phyloP scores from a whole-genome alignment of 139 green algal genomes.

The Tetraselmis chui region DNA sequence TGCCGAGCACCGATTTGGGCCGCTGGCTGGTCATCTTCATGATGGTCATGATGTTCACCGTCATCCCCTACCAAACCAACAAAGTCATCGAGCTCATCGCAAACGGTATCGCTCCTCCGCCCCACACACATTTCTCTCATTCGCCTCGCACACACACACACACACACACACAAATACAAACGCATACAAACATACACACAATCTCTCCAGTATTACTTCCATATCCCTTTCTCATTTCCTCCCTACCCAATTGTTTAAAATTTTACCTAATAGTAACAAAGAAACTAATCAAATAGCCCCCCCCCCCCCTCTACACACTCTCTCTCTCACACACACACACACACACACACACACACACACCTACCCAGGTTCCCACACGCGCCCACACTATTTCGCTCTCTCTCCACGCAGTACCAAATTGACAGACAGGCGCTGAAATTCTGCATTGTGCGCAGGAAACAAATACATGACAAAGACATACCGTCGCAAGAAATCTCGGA shows the following conservation, averaged over 20 bases:
- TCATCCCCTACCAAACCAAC: conserved; percentile 11
- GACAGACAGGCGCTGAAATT: not conserved
- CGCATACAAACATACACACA: no score
- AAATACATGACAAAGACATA: not conserved
- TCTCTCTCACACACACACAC: not conserved
- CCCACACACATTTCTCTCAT: not conserved
- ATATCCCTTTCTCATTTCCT: no score
- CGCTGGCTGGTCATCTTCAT: conserved; percentile 7
- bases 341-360: no score
- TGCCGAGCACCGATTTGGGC: not conserved
- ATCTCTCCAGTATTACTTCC: no score
- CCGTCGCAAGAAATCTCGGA: not conserved
- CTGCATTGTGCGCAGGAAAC: not conserved
- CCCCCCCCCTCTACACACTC: not conserved
- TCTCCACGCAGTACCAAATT: no score
- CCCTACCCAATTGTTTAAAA: no score
- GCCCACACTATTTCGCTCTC: no score
- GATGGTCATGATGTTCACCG: not conserved
- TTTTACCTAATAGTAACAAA: no score
- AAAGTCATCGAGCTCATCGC: conserved; percentile 9
- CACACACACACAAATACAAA: no score
- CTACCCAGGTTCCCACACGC: no score
- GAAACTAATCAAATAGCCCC: not conserved
- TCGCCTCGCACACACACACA: no score
- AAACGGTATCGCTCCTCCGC: no score